Evolutionary conservation across 2,329 filamentous ascomycete species (phyloP).

Genomic region (Sarocladiaceae sp.): DNA sequence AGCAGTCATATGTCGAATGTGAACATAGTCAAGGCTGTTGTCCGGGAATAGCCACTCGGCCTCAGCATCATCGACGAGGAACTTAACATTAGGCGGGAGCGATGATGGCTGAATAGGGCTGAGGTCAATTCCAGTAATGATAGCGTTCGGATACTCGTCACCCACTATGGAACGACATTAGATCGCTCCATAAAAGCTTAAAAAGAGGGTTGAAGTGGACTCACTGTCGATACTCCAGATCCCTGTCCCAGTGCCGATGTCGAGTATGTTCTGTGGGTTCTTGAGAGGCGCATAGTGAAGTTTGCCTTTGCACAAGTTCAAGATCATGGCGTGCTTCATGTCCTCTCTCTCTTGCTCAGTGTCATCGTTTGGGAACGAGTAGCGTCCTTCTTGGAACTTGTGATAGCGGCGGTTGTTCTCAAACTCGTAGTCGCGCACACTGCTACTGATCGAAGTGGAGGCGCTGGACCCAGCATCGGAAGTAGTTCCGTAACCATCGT

Average conservation of each 20-base stretch:
- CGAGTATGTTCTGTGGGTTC: constrained; percentile 31
- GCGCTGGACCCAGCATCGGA: constrained; percentile 18
- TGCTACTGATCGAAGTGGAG: constrained; percentile 29
- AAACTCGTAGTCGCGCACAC: constrained; percentile 30
- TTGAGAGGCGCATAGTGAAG: constrained; percentile 39
- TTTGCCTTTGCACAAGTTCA: constrained; percentile 29
- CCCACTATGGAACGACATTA: constrained; percentile 20
- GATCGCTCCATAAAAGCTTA: background rate
- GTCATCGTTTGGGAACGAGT: constrained; percentile 38
- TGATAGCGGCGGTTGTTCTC: constrained; percentile 40
- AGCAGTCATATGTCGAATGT: constrained; percentile 32
- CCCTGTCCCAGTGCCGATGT: constrained; percentile 32
- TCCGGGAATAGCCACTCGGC: constrained; percentile 23
- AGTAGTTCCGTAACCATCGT: constrained; percentile 12
- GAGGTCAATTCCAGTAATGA: constrained; percentile 34
- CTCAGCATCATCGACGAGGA: constrained; percentile 33
- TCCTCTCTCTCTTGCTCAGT: constrained; percentile 39
- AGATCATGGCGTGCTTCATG: constrained; percentile 35
- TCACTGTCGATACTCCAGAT: constrained; percentile 43
- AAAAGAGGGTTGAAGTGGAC: constrained; percentile 11
- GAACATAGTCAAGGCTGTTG: constrained; percentile 23
- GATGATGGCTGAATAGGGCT: constrained; percentile 34
- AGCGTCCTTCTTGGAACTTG: constrained; percentile 34
- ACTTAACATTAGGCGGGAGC: constrained; percentile 35
- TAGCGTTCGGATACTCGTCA: constrained; percentile 32